Evolutionary conservation across 345 rosid species (phyloP).

Genomic region (Citrus medica): DNA sequence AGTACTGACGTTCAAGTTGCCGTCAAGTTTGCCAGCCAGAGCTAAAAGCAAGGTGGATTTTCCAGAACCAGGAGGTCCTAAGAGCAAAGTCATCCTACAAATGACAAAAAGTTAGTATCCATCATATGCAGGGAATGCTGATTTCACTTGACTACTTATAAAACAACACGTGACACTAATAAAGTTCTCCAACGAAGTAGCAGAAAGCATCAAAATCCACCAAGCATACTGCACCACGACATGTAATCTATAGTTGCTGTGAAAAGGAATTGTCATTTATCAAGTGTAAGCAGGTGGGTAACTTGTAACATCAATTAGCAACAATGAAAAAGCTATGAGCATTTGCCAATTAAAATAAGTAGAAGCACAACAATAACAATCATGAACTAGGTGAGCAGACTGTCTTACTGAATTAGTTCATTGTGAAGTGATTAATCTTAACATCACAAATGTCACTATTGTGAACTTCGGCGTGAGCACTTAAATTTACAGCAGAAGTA

Average conservation of each 20-base stretch:
- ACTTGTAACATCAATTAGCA: too few species aligned
- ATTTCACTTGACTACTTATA: too few species aligned
- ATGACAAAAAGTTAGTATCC: not conserved
- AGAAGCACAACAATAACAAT: accelerated
- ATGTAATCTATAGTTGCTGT: too few species aligned
- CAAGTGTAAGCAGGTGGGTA: too few species aligned
- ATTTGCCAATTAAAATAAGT: too few species aligned
- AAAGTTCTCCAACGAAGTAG: not conserved
- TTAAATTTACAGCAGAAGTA: not conserved
- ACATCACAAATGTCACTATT: too few species aligned
- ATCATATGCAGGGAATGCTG: not conserved
- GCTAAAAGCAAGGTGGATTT: constrained; percentile 77
- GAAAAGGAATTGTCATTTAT: too few species aligned
- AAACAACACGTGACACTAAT: not conserved
- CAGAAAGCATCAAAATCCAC: not conserved
- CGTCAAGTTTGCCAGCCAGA: constrained; percentile 72
- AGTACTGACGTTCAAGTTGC: constrained; percentile 48
- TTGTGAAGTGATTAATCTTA: too few species aligned
- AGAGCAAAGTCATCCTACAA: constrained; percentile 80
- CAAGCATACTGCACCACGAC: too few species aligned
- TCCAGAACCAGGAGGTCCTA: constrained; percentile 92
- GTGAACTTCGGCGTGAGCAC: not conserved
- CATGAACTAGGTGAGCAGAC: too few species aligned
- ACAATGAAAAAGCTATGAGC: too few species aligned
- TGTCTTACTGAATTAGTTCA: too few species aligned